Evolutionary conservation across 2,329 filamentous ascomycete genomes (phyloP), one percentile per base, ranked within the genome.

Genomic region (Fonsecaea monophora): DNA sequence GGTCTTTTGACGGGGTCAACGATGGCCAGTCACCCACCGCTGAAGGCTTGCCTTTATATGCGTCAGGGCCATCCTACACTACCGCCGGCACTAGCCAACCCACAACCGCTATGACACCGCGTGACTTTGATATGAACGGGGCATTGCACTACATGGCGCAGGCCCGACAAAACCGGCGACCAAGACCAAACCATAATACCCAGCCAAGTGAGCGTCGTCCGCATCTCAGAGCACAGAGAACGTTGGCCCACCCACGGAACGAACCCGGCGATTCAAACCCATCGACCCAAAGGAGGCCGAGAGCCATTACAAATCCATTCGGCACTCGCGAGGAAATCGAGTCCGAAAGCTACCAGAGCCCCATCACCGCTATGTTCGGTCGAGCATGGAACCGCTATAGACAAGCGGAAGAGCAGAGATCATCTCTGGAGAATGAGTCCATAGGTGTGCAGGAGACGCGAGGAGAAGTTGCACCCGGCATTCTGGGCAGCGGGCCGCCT

Each of bases 251-350:
- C 10, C 57, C 18, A 15, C 25, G 40, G 13, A 35, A 15, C 42
- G 40, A 8, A 37, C 9, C 15, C 7, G 30, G 15, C 10, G 18
- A 25, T 21, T 60, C 60, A 7, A 35, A 12, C 18, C 34, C 34
- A 32, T 34, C 55, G 21, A 35, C 32, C 30, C n/a, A 7, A 48
- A 30, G 18, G 38, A 42, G 32, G 54, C 64, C 50, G 25, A 60
- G 34, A n/a, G 56, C 54, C 15, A 15, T 65, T 10, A 37, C 62
- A 18, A 71, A 70, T 58, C 67, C 71, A 7, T 71, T 73, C 38
- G 72, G 72, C 6, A 72, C 69, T 3, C 50, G 68, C 60, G 72
- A 73, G 57, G 72, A 73, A 59, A 64, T 72, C 10, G 66, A 72
- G 58, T 65, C 68, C 13, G 68, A 70, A 34, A 64, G 70, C 32